phyloP scores from a whole-genome alignment of 805 yeast genomes.

The Kodamaea restingae region DNA sequence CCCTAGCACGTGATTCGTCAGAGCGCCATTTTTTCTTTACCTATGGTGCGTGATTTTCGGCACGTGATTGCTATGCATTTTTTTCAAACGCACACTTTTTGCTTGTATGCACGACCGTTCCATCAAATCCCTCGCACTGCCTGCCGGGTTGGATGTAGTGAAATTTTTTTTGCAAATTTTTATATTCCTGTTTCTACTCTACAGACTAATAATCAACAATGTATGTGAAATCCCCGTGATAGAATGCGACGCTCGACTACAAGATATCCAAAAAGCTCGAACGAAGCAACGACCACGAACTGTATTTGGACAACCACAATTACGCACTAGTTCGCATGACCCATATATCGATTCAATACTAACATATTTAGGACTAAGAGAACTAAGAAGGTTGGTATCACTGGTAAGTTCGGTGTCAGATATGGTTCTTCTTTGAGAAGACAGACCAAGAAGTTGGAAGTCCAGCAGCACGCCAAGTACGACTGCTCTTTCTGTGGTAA shows the following conservation, averaged over 20 bases:
- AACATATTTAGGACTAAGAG: slow-evolving; percentile 82
- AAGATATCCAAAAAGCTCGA: too few relatives aligned
- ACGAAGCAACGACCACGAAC: neutral
- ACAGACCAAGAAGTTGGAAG: slow-evolving; percentile 98
- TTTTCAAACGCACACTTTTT: slow-evolving; percentile 1
- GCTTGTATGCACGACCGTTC: neutral
- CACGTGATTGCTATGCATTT: too few relatives aligned
- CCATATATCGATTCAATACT: neutral
- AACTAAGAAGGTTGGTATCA: slow-evolving; percentile 99
- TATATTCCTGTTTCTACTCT: slow-evolving; percentile 10
- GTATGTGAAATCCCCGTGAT: slow-evolving; percentile 15
- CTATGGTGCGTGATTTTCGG: too few relatives aligned
- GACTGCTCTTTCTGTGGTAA: slow-evolving; percentile 99
- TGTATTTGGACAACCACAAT: slow-evolving; percentile 1
- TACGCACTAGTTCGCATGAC: neutral
- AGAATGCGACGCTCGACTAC: neutral
- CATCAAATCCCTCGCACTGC: slow-evolving; percentile 2
- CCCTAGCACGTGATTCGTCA: slow-evolving; percentile 6
- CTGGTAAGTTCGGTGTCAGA: slow-evolving; percentile 99
- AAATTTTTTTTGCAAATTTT: slow-evolving; percentile 10
- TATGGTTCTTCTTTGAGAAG: slow-evolving; percentile 99
- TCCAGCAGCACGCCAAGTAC: slow-evolving; percentile 98
- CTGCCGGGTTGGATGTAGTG: slow-evolving; percentile 3
- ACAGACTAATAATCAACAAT: slow-evolving; percentile 14
- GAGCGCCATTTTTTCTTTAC: too few relatives aligned